These are phyloP conservation scores for Solanum etuberosum DNA, from an alignment of 257 asterid species.

Conservation along the genomic window DNA sequence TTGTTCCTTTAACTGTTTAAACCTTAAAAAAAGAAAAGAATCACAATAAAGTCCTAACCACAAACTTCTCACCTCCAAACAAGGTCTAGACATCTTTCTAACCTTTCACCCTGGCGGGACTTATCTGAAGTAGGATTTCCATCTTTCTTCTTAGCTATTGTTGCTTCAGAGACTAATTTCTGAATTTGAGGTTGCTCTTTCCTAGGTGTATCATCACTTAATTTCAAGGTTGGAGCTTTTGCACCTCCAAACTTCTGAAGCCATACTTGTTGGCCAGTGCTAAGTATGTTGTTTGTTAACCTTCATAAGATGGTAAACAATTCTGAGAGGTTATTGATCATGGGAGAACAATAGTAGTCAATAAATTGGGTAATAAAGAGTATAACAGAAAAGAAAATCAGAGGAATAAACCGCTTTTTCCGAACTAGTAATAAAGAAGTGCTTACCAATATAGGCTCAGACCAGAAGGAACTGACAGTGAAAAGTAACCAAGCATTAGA, in stretches of 20 bases:
- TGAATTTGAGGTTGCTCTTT: conserved; percentile 35
- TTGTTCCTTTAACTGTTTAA: conserved; percentile 84
- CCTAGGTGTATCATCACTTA: conserved; percentile 29
- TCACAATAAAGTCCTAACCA: background rate
- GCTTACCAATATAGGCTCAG: conserved; percentile 89
- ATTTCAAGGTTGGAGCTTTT: conserved; percentile 37
- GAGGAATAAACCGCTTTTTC: background rate
- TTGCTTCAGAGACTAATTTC: conserved; percentile 40
- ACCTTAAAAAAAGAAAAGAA: conserved; percentile 34
- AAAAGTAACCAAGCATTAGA: conserved; percentile 84
- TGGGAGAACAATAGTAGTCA: background rate
- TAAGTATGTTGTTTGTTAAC: conserved; percentile 88
- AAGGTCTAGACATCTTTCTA: background rate
- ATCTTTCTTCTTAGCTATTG: conserved; percentile 27
- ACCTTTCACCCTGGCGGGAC: conserved; percentile 92
- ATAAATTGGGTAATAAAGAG: background rate
- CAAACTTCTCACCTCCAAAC: background rate
- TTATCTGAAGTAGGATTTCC: conserved; percentile 41
- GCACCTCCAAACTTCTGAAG: conserved; percentile 92
- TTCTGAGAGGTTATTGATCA: background rate
- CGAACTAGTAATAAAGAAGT: background rate
- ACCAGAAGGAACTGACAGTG: conserved; percentile 97
- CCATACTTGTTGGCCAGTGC: conserved; percentile 89
- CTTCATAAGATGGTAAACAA: conserved; percentile 25
- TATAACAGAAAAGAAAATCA: background rate